Percentiles rank a stretch among this genome's conserved stretches.
phyloP scores from a whole-genome alignment of 176 grass and related monocot species.

The Avena insularis region DNA sequence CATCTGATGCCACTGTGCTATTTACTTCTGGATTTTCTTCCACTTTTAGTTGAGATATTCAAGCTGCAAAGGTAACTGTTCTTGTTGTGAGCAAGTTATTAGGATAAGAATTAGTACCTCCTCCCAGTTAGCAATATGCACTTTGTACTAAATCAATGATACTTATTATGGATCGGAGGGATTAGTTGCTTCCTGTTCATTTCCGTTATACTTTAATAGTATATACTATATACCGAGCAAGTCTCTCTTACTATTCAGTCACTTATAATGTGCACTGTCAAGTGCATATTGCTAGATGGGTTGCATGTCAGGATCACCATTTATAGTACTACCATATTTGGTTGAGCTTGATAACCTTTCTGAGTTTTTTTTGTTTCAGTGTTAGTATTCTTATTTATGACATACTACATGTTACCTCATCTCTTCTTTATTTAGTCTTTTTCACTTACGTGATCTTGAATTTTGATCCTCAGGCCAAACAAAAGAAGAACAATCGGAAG shows the following conservation, averaged over 20 bases:
- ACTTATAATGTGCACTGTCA: slow-evolving; percentile 2
- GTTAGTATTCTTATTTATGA: not conserved
- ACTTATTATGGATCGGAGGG: too few species aligned
- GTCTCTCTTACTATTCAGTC: slow-evolving; percentile 2
- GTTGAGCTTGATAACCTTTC: slow-evolving; percentile 9
- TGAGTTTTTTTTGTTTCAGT: not conserved
- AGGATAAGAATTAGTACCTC: slow-evolving; percentile 3
- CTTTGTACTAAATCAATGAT: too few species aligned
- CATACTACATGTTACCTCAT: not conserved
- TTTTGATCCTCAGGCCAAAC: slow-evolving; percentile 63
- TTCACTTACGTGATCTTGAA: slow-evolving; percentile 15
- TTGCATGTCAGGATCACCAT: not conserved
- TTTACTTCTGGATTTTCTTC: slow-evolving; percentile 23
- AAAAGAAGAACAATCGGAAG: slow-evolving; percentile 83
- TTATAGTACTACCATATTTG: not conserved
- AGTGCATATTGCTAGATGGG: slow-evolving; percentile 1
- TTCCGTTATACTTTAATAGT: slow-evolving; percentile 3
- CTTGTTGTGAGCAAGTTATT: not conserved
- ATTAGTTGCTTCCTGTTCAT: not conserved
- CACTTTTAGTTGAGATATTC: slow-evolving; percentile 21
- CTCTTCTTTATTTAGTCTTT: slow-evolving; percentile 8
- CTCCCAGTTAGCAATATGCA: not conserved
- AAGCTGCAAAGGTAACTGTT: slow-evolving; percentile 13
- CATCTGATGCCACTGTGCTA: not conserved
- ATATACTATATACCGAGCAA: not conserved